Evolutionary conservation across 768 basidiomycete genomes (phyloP).

Genomic region (Lactarius quietus): DNA sequence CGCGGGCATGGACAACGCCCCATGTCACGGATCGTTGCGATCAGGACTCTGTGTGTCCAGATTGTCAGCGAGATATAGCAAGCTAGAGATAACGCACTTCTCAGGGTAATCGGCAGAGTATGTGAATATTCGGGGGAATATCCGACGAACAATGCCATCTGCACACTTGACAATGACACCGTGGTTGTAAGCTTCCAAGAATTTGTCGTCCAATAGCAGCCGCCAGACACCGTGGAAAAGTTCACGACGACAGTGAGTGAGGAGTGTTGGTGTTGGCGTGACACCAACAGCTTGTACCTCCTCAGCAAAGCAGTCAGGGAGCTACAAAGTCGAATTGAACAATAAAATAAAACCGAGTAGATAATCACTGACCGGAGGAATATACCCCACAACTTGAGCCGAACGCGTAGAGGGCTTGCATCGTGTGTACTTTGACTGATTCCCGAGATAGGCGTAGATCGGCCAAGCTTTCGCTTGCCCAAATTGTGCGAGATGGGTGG

Average conservation of each 20-base stretch:
- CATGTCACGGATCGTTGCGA: neutral
- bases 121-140: slow-evolving; percentile 29
- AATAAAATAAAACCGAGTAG: too few relatives aligned
- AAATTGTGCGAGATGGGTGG: too few relatives aligned
- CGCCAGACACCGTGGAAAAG: too few relatives aligned
- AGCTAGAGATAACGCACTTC: slow-evolving; percentile 25
- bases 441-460: slow-evolving; percentile 28
- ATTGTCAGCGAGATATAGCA: neutral
- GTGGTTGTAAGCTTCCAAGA: slow-evolving; percentile 24
- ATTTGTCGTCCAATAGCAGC: too few relatives aligned
- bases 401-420: slow-evolving; percentile 14
- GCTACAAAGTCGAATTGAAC: too few relatives aligned
- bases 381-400: too few relatives aligned
- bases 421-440: slow-evolving; percentile 26
- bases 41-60: neutral
- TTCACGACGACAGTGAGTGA: too few relatives aligned
- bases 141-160: slow-evolving; percentile 26
- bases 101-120: slow-evolving; percentile 31
- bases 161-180: slow-evolving; percentile 26
- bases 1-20: too few relatives aligned
- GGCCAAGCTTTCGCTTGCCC: slow-evolving; percentile 29
- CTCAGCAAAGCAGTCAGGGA: too few relatives aligned
- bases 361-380: slow-evolving; percentile 12
- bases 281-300: too few relatives aligned
- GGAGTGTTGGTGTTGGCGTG: too few relatives aligned